Percentiles rank a stretch among this genome's conserved stretches.
Conservation (phyloP, 1,284 basidiomycete species). For the Irpex lacteus region DNA sequence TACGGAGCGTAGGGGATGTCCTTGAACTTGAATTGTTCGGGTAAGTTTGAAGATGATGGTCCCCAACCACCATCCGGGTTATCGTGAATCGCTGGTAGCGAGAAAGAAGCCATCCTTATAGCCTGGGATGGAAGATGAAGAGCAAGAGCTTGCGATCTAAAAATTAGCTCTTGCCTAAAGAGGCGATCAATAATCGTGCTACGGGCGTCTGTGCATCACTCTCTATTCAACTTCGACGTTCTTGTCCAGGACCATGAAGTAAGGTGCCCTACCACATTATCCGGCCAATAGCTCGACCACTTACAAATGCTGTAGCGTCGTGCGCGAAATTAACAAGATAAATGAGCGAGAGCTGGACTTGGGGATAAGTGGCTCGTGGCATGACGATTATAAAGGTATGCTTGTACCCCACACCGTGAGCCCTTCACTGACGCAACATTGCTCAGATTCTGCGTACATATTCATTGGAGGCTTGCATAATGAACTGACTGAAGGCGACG, state of each 20-base stretch:
- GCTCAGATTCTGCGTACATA: constrained; percentile 86
- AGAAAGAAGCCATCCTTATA: constrained; percentile 65
- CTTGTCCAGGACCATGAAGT: constrained; percentile 58
- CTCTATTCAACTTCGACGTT: constrained; percentile 4
- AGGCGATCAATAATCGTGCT: constrained; percentile 16
- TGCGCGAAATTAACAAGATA: constrained; percentile 90
- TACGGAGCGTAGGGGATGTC: constrained; percentile 96
- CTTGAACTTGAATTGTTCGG: constrained; percentile 80
- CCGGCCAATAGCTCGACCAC: too few species aligned
- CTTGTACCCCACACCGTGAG: not conserved
- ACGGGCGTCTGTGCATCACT: constrained; percentile 6
- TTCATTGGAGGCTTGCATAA: constrained; percentile 85
- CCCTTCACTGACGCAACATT: not conserved
- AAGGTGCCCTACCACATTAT: constrained; percentile 27
- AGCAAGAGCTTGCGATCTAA: constrained; percentile 9
- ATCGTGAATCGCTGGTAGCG: constrained; percentile 75
- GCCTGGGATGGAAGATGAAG: constrained; percentile 7
- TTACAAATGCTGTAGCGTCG: constrained; percentile 54
- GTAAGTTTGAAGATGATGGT: constrained; percentile 71
- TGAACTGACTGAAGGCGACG: constrained; percentile 96
- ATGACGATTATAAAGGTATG: constrained; percentile 90
- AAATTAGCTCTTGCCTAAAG: constrained; percentile 21
- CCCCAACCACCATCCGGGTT: constrained; percentile 84
- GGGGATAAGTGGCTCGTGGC: constrained; percentile 83
- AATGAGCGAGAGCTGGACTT: constrained; percentile 92